Percentiles rank a stretch among this genome's conserved stretches.
Conservation (phyloP, 1,139 yeast species). For the Blastobotrys apis region DNA sequence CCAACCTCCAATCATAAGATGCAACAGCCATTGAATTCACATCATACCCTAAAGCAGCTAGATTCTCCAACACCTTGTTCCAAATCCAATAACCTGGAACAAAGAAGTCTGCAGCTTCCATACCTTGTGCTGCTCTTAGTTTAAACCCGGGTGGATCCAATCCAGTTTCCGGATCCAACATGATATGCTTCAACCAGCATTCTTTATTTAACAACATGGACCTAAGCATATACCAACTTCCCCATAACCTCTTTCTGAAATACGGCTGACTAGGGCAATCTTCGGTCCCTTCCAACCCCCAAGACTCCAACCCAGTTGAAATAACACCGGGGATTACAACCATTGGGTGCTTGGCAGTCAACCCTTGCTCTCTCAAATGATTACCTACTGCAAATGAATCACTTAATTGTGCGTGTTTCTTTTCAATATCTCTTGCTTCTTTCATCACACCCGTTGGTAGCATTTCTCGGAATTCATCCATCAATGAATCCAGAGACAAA, state of each 20-base stretch:
- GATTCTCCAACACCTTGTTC: constrained; percentile 88
- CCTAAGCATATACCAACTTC: constrained; percentile 89
- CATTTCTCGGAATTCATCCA: constrained; percentile 34
- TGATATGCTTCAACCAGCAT: constrained; percentile 90
- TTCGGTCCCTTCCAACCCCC: constrained; percentile 71
- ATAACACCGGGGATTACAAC: constrained; percentile 95
- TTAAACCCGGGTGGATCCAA: constrained; percentile 81
- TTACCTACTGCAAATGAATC: constrained; percentile 88
- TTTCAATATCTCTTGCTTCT: constrained; percentile 54
- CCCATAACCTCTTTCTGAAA: constrained; percentile 92
- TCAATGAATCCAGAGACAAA: constrained; percentile 48
- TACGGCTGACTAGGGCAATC: constrained; percentile 84
- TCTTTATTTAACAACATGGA: constrained; percentile 88
- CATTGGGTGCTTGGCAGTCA: constrained; percentile 65
- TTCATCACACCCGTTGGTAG: constrained; percentile 63
- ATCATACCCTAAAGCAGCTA: constrained; percentile 91
- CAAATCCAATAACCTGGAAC: constrained; percentile 98
- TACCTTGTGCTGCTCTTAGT: constrained; percentile 89
- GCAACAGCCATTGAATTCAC: constrained; percentile 89
- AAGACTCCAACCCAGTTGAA: constrained; percentile 90
- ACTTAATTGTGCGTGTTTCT: constrained; percentile 36
- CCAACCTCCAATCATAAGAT: constrained; percentile 92
- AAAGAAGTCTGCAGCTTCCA: constrained; percentile 95
- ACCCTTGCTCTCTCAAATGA: constrained; percentile 53
- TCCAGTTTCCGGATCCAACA: constrained; percentile 87